Evolutionary conservation across 345 rosid genomes (phyloP).

Genomic region (Lepidium aucheri): DNA sequence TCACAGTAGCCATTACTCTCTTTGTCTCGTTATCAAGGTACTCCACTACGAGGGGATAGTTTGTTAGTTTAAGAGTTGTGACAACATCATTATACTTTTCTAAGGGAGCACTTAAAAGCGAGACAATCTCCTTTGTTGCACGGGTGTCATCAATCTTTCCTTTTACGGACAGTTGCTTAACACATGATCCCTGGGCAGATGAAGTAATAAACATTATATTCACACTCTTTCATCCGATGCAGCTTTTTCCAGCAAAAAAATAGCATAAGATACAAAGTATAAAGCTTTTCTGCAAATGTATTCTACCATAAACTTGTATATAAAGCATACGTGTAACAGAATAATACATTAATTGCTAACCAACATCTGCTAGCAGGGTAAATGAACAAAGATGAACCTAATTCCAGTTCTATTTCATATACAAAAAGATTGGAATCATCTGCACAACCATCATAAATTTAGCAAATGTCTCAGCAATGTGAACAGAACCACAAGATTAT

Average conservation of each 20-base stretch:
- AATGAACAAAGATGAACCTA: neutral
- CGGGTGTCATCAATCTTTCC: constrained; percentile 78
- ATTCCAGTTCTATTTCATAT: neutral
- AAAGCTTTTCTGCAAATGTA: neutral
- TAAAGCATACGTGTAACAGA: neutral
- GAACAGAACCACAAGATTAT: neutral
- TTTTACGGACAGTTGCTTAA: constrained; percentile 60
- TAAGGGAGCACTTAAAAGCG: constrained; percentile 93
- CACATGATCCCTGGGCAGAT: constrained; percentile 80
- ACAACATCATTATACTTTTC: constrained; percentile 95
- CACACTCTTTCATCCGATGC: constrained; percentile 5
- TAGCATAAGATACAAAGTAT: neutral
- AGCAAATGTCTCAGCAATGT: constrained; percentile 1
- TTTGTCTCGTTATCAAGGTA: constrained; percentile 84
- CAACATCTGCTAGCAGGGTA: neutral
- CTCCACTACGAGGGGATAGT: constrained; percentile 81
- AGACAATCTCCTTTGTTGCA: constrained; percentile 89
- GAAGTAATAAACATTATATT: constrained; percentile 14
- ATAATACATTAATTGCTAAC: neutral
- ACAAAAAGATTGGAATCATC: neutral
- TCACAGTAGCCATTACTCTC: constrained; percentile 88
- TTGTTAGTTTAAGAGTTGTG: constrained; percentile 79
- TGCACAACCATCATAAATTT: neutral
- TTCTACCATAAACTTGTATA: neutral
- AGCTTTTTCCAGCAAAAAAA: constrained; percentile 1